Conservation (phyloP, 2,329 filamentous ascomycete genomes). For the Talaromyces sp. region DNA sequence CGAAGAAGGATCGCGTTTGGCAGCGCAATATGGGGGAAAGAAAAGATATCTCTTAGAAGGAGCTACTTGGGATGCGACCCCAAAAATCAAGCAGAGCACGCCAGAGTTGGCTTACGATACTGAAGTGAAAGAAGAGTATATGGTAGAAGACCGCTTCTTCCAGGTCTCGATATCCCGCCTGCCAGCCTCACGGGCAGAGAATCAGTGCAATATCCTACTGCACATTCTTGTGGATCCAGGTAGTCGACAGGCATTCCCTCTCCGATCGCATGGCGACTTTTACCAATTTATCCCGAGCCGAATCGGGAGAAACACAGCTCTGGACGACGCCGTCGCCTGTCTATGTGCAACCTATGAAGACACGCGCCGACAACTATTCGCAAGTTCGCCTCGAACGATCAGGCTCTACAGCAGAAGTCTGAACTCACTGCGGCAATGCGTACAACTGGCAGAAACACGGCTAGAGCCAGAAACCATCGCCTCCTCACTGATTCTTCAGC, state of each 20-base stretch:
- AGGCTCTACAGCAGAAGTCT: constrained; percentile 7
- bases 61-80: background rate
- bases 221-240: constrained; percentile 3
- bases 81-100: background rate
- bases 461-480: constrained; percentile 19
- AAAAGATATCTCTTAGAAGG: constrained; percentile 15
- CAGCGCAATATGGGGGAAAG: constrained; percentile 1
- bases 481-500: constrained; percentile 20
- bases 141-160: background rate
- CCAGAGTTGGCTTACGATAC: background rate
- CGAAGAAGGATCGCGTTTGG: constrained; percentile 6
- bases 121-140: constrained; percentile 1
- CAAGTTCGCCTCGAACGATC: background rate
- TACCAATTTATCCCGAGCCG: constrained; percentile 10
- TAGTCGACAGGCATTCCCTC: constrained; percentile 5
- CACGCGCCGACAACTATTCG: background rate
- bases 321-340: constrained; percentile 8
- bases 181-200: background rate
- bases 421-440: constrained; percentile 6
- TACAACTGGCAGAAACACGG: background rate
- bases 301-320: constrained; percentile 8
- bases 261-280: constrained; percentile 12
- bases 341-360: constrained; percentile 10
- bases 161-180: constrained; percentile 7
- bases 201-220: background rate